Percentiles rank a stretch among this genome's conserved stretches.
Conservation (phyloP, 2,329 filamentous ascomycete genomes). For the Colletotrichum cordylinicola region DNA sequence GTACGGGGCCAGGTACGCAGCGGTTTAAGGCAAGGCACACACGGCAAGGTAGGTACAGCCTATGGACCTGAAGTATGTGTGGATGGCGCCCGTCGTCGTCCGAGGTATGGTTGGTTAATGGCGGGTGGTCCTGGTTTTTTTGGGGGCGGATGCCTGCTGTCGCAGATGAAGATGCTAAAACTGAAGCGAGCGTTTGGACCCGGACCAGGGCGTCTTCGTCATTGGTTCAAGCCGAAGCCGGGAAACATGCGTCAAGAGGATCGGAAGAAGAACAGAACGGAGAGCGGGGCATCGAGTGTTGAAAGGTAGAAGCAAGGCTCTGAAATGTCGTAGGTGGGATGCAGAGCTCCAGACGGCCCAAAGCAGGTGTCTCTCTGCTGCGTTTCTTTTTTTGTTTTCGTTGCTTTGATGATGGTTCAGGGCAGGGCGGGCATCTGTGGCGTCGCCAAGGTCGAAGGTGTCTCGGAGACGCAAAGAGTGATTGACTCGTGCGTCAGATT, state of each 20-base stretch:
- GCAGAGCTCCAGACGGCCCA: background rate
- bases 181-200: conserved; percentile 23
- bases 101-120: background rate
- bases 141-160: conserved; percentile 18
- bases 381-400: background rate
- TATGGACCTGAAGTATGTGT: background rate
- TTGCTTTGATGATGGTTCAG: background rate
- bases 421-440: background rate
- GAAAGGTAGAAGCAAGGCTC: background rate
- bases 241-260: background rate
- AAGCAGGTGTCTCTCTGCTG: background rate
- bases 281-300: background rate
- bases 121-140: background rate
- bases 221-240: conserved; percentile 3
- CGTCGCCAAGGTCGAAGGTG: conserved; percentile 12
- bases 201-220: conserved; percentile 10
- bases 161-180: conserved; percentile 23
- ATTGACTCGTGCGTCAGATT: conserved; percentile 18
- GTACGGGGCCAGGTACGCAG: background rate
- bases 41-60: background rate
- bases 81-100: background rate
- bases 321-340: background rate
- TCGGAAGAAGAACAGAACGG: background rate
- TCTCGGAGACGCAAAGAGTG: conserved; percentile 12
- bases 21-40: background rate